These are phyloP conservation scores for Echinochloa phyllopogon DNA, from an alignment of 176 grass and related monocot species.

Conservation along the genomic window DNA sequence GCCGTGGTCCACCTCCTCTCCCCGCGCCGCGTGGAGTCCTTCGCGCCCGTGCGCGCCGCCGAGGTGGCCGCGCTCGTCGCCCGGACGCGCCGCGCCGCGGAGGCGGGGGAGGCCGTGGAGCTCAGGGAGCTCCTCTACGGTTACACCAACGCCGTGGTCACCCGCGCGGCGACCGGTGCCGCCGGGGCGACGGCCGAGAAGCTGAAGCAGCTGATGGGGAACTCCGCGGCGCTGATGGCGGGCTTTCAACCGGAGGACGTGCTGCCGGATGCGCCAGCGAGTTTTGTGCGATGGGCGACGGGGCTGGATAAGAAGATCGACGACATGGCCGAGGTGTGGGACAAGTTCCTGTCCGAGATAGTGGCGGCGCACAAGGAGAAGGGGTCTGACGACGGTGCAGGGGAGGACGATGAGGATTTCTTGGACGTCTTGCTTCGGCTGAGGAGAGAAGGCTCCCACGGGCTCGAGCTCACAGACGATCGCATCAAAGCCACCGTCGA, in stretches of 20 bases:
- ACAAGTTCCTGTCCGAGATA: conserved; percentile 55
- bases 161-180: conserved; percentile 41
- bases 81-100: neutral
- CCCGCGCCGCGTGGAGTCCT: conserved; percentile 48
- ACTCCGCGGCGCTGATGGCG: conserved; percentile 21
- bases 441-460: conserved; percentile 29
- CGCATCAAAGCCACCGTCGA: conserved; percentile 48
- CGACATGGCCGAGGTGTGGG: conserved; percentile 28
- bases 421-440: conserved; percentile 58
- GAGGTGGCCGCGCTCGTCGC: conserved; percentile 44
- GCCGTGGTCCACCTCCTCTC: conserved; percentile 68
- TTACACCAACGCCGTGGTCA: conserved; percentile 63
- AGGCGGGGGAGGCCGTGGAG: conserved; percentile 34
- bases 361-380: conserved; percentile 52
- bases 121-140: conserved; percentile 53
- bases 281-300: conserved; percentile 37
- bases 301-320: conserved; percentile 57
- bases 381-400: neutral
- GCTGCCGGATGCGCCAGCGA: conserved; percentile 45
- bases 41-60: conserved; percentile 47
- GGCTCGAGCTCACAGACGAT: conserved; percentile 50
- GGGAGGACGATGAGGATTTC: conserved; percentile 52
- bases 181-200: conserved; percentile 24
- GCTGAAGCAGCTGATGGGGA: conserved; percentile 44
- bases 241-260: conserved; percentile 60